Evolutionary conservation across 495 filamentous ascomycete species (phyloP), one percentile per base, ranked within the genome.

Genomic region (Wilcoxina mikolae): DNA sequence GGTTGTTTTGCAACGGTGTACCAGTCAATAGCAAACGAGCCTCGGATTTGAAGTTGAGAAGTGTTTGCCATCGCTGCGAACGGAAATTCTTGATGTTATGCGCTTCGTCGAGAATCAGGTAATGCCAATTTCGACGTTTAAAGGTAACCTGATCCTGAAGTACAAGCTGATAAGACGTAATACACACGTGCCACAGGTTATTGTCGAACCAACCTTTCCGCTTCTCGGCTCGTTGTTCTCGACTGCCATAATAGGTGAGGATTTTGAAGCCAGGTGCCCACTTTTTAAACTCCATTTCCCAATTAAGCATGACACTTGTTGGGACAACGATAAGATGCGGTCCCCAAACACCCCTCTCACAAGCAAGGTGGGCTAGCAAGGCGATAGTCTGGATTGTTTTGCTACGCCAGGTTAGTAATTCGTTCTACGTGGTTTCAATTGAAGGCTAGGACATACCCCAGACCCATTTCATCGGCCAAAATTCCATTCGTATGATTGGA

Each of bases 201-300:
- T 91, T 79, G 58, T 91, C 81, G 56, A 76, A 83, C 91, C 93
- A 96, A 20, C 90, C 89, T 60, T 81, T 78, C 39, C 93, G 82
- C 69, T 95, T 95, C 60, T 79, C 75, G 66, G 84, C 86, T 18
- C 93, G 83, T 71, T 96, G 90, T 56, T 96, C 91, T 61, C 84
- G 80, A 38, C 78, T 84, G 12, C 93, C 93, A 65, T 96, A 96
- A 71, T 99, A 99, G 1, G 88, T 89, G 58, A 96, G 79, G 56
- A 96, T 89, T 65, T 95, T 96, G 76, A 99, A 99, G 1, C 93
- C 93, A 11, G 93, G 93, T 47, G 87, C 88, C 81, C 88, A 99
- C 68, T 96, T 96, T 65, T 96, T 96, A 75, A 99, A 99, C 68
- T 99, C 93, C 83, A 95, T 95, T 67, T 96, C 93, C 93, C 93